Conservation (phyloP, 208 protist genomes). For the Trypanosoma platydactyli region DNA sequence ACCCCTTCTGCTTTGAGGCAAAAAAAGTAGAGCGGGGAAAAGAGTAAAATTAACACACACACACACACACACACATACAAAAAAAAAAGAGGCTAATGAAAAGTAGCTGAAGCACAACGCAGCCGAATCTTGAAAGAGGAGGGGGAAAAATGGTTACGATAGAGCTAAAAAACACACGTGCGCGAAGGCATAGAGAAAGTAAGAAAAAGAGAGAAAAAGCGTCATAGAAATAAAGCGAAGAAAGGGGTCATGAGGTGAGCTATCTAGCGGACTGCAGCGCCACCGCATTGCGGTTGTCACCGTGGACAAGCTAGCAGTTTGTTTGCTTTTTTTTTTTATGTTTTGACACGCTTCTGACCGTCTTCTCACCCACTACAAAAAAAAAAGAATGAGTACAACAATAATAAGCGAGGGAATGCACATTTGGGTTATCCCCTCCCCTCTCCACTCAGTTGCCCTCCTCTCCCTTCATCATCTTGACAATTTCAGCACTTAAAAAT, state of each 20-base stretch:
- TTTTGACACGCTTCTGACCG: too few species aligned
- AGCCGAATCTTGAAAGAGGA: background rate
- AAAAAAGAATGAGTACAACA: constrained; percentile 3
- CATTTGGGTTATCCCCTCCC: background rate
- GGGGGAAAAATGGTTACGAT: background rate
- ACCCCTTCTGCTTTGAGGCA: too few species aligned
- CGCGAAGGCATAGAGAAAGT: background rate
- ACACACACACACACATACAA: background rate
- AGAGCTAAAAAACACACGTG: constrained; percentile 3
- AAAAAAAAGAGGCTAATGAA: constrained; percentile 3
- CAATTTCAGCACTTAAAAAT: constrained; percentile 68
- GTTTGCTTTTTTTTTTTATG: constrained; percentile 5
- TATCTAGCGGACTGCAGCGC: too few species aligned
- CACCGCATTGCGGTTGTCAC: background rate
- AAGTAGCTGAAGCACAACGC: background rate
- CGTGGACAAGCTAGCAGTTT: background rate
- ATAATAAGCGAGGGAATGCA: background rate
- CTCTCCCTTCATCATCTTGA: constrained; percentile 39
- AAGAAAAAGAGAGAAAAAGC: background rate
- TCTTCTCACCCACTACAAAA: too few species aligned
- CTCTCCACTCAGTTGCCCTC: background rate
- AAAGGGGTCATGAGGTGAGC: too few species aligned
- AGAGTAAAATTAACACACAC: too few species aligned
- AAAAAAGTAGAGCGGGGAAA: too few species aligned
- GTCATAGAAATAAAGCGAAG: background rate